These are phyloP conservation scores for Rhizoclosmatium sp. DNA, from an alignment of 192 early-diverging fungal genomes.

Conservation along the genomic window DNA sequence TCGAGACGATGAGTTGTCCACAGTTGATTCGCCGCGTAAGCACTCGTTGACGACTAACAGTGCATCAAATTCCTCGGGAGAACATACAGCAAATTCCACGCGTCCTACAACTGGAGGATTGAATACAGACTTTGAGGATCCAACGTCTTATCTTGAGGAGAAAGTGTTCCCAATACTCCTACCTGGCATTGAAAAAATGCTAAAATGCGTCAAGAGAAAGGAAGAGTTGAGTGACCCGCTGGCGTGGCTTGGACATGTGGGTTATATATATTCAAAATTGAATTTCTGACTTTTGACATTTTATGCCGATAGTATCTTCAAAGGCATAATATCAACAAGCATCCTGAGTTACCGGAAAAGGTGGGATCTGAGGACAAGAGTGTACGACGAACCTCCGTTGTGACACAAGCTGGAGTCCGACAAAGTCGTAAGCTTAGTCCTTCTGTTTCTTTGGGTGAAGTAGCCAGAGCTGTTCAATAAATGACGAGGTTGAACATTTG, in stretches of 20 bases:
- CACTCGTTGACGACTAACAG: not conserved
- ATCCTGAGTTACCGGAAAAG: not conserved
- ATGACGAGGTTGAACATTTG: too few relatives aligned
- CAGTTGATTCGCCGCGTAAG: not conserved
- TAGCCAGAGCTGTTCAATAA: too few relatives aligned
- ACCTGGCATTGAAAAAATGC: constrained; percentile 44
- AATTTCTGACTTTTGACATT: too few relatives aligned
- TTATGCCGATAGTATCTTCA: not conserved
- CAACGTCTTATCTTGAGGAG: constrained; percentile 39
- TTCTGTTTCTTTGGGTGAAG: too few relatives aligned
- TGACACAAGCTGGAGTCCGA: too few relatives aligned
- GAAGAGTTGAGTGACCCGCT: constrained; percentile 28
- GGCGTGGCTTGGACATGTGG: not conserved
- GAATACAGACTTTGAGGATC: constrained; percentile 18
- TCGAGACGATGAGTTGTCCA: not conserved
- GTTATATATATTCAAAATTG: not conserved
- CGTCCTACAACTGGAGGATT: not conserved
- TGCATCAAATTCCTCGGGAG: not conserved
- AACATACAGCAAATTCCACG: not conserved
- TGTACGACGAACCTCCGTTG: too few relatives aligned
- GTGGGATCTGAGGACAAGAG: not conserved
- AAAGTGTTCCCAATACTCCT: constrained; percentile 39
- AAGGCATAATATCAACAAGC: not conserved
- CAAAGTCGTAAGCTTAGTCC: too few relatives aligned
- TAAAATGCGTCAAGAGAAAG: constrained; percentile 38